Conservation (phyloP, 805 yeast genomes). For the Kluyveromyces nonfermentans region DNA sequence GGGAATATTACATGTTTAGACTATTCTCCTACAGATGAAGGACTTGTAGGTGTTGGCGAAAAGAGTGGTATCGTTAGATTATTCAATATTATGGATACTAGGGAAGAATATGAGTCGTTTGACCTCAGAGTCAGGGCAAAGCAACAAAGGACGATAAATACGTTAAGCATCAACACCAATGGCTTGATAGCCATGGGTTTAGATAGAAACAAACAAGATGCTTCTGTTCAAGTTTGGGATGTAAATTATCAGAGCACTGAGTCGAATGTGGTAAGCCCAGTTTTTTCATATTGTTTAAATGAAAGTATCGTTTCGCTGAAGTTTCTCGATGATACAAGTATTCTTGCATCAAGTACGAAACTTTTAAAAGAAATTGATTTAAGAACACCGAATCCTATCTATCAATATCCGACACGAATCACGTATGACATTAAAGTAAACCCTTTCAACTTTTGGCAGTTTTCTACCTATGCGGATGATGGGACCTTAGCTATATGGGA, state of each 20-base stretch:
- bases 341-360: constrained; percentile 71
- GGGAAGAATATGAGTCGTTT: constrained; percentile 11
- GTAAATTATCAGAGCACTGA: constrained; percentile 48
- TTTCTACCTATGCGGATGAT: constrained; percentile 72
- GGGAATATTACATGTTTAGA: constrained; percentile 59
- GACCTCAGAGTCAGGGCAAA: constrained; percentile 40
- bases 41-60: constrained; percentile 66
- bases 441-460: constrained; percentile 55
- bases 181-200: constrained; percentile 69
- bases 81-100: constrained; percentile 42
- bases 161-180: constrained; percentile 56
- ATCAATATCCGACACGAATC: constrained; percentile 68
- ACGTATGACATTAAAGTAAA: constrained; percentile 60
- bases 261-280: constrained; percentile 45
- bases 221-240: constrained; percentile 74
- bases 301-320: constrained; percentile 65
- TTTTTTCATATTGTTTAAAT: constrained; percentile 52
- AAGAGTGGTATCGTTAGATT: constrained; percentile 56
- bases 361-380: constrained; percentile 70
- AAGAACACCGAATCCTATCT: constrained; percentile 52
- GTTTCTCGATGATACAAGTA: constrained; percentile 52
- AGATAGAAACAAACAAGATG: constrained; percentile 69
- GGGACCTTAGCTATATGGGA: constrained; percentile 83
- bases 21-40: constrained; percentile 45
- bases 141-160: constrained; percentile 65